Conservation (phyloP, 2,329 filamentous ascomycete genomes). For the Fusarium nelsonii region DNA sequence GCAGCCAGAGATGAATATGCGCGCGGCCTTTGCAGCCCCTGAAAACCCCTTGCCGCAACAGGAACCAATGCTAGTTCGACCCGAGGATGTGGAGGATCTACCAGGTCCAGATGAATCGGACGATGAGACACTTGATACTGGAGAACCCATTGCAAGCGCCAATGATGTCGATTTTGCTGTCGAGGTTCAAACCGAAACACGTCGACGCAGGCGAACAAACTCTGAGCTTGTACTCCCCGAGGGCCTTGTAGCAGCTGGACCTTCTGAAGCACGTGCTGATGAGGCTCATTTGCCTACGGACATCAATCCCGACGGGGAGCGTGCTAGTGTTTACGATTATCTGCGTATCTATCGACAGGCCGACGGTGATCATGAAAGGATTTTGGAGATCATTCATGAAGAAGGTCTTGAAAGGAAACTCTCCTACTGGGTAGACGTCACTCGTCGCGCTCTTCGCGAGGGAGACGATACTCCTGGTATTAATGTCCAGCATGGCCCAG, state of each 20-base stretch:
- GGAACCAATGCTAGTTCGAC: slow-evolving; percentile 44
- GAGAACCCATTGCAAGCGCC: slow-evolving; percentile 28
- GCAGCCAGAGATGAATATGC: slow-evolving; percentile 91
- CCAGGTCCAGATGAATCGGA: slow-evolving; percentile 48
- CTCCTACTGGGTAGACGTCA: slow-evolving; percentile 69
- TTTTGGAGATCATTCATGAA: slow-evolving; percentile 71
- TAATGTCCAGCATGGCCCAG: slow-evolving; percentile 7
- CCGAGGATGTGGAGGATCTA: slow-evolving; percentile 41
- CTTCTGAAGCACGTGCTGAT: slow-evolving; percentile 9
- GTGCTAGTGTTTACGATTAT: slow-evolving; percentile 51
- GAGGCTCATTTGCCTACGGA: slow-evolving; percentile 13
- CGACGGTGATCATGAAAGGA: slow-evolving; percentile 68
- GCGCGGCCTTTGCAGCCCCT: slow-evolving; percentile 69
- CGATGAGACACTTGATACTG: slow-evolving; percentile 51
- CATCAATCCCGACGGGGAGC: slow-evolving; percentile 27
- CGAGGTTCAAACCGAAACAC: slow-evolving; percentile 27
- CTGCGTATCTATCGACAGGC: slow-evolving; percentile 70
- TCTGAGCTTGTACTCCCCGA: slow-evolving; percentile 23
- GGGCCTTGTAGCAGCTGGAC: slow-evolving; percentile 21
- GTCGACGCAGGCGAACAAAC: slow-evolving; percentile 30
- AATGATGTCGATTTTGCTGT: slow-evolving; percentile 28
- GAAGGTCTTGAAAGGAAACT: slow-evolving; percentile 71
- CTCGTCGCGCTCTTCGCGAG: slow-evolving; percentile 52
- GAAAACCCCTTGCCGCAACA: slow-evolving; percentile 49
- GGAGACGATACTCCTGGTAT: slow-evolving; percentile 16